Evolutionary conservation across 1,284 basidiomycete species (phyloP).

Genomic region (Tetrapyrgos nigripes): DNA sequence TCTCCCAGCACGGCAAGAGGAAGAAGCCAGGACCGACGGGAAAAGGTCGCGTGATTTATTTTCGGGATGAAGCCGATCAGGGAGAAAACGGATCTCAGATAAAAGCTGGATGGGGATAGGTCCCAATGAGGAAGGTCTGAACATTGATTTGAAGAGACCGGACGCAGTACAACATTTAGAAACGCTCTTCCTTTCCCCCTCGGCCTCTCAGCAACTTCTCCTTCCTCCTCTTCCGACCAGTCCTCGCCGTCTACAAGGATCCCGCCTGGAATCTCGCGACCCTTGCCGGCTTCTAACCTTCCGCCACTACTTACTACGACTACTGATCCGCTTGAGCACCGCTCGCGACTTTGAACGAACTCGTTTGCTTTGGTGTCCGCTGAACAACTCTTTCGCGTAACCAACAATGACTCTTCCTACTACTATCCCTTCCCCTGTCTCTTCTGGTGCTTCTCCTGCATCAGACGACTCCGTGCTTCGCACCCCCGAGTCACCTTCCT

Average conservation of each 20-base stretch:
- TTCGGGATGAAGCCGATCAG: too few relatives aligned
- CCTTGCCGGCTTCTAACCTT: slow-evolving; percentile 82
- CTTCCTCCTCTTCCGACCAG: not conserved
- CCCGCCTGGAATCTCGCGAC: slow-evolving; percentile 93
- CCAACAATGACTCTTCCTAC: slow-evolving; percentile 52
- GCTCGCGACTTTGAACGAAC: slow-evolving; percentile 56
- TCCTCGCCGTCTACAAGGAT: slow-evolving; percentile 77
- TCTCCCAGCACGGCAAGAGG: too few relatives aligned
- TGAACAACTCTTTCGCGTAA: slow-evolving; percentile 10
- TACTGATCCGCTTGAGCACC: slow-evolving; percentile 68
- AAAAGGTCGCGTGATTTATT: too few relatives aligned
- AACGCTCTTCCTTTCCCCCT: too few relatives aligned
- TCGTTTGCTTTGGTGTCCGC: slow-evolving; percentile 16
- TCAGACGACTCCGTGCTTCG: slow-evolving; percentile 11
- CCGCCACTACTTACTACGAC: slow-evolving; percentile 39
- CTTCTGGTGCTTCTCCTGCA: slow-evolving; percentile 8
- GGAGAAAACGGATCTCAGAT: too few relatives aligned
- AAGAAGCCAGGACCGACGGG: too few relatives aligned
- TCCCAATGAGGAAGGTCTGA: too few relatives aligned
- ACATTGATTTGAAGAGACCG: too few relatives aligned
- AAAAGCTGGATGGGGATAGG: too few relatives aligned
- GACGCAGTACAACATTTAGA: too few relatives aligned
- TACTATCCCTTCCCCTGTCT: slow-evolving; percentile 28
- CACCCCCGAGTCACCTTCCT: too few relatives aligned
- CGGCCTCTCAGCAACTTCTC: not conserved